These are phyloP conservation scores for Kodamaea sp. DNA, from an alignment of 1,139 yeast genomes.

Conservation along the genomic window DNA sequence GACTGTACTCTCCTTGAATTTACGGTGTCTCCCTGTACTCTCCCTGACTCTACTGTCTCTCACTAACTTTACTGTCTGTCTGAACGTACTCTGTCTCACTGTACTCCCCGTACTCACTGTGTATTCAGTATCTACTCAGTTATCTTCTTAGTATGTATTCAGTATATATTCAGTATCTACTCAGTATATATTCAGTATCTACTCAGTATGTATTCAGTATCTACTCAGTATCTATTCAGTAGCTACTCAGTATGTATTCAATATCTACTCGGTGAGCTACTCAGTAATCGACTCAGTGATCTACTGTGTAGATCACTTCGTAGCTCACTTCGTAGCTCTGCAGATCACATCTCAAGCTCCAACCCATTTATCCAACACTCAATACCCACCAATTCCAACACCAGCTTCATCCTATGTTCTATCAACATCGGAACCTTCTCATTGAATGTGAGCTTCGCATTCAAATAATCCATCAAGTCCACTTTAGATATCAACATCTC, in stretches of 20 bases:
- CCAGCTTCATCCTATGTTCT: slow-evolving; percentile 5
- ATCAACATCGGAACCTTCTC: slow-evolving; percentile 1
- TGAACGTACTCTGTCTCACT: too few relatives aligned
- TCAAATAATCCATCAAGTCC: slow-evolving; percentile 10
- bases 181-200: too few relatives aligned
- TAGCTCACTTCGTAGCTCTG: background rate
- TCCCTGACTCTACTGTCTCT: background rate
- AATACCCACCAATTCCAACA: slow-evolving; percentile 6
- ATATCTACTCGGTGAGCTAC: too few relatives aligned
- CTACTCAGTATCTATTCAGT: too few relatives aligned
- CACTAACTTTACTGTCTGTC: too few relatives aligned
- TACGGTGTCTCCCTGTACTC: background rate
- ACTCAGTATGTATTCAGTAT: too few relatives aligned
- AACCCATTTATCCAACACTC: slow-evolving; percentile 10
- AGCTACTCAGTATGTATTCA: too few relatives aligned
- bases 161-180: too few relatives aligned
- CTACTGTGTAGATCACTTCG: background rate
- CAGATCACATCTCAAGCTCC: slow-evolving; percentile 6
- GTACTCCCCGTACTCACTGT: too few relatives aligned
- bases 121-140: too few relatives aligned
- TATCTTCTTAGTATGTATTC: too few relatives aligned
- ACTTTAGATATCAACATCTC: slow-evolving; percentile 7
- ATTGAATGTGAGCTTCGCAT: slow-evolving; percentile 6
- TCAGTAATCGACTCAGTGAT: too few relatives aligned
- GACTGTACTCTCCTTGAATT: background rate